A percentile compares a stretch with the other conserved stretches of the same genome.
phyloP scores from a whole-genome alignment of 257 asterid genomes.

The Plectranthus barbatus region DNA sequence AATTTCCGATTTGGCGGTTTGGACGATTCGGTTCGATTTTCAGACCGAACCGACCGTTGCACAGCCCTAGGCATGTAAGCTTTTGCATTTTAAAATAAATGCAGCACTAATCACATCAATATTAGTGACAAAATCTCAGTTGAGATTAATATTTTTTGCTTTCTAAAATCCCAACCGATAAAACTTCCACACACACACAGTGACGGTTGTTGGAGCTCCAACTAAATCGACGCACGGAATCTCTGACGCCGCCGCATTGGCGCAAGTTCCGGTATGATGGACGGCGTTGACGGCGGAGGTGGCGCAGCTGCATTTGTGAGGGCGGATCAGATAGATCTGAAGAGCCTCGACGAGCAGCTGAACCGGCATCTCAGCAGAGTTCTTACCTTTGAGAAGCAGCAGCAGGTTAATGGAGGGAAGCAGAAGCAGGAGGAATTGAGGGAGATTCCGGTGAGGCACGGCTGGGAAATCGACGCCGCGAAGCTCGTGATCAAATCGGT shows the following conservation, averaged over 20 bases:
- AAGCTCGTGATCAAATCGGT: conserved; percentile 56
- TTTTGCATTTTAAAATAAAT: conserved; percentile 7
- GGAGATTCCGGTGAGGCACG: conserved; percentile 49
- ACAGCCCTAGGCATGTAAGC: too few species aligned
- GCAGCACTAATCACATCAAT: conserved; percentile 8
- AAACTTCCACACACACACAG: conserved; percentile 20
- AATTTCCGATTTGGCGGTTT: too few species aligned
- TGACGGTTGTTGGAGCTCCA: conserved; percentile 8
- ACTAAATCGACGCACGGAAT: background rate
- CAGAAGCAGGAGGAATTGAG: conserved; percentile 19
- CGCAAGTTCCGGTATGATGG: conserved; percentile 19
- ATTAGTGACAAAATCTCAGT: background rate
- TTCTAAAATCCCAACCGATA: conserved; percentile 22
- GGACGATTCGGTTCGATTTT: too few species aligned
- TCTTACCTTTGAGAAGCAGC: conserved; percentile 48
- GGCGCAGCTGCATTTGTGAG: conserved; percentile 37
- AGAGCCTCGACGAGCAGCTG: conserved; percentile 63
- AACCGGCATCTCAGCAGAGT: conserved; percentile 54
- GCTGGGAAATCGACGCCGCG: conserved; percentile 73
- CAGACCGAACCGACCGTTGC: too few species aligned
- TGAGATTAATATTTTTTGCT: background rate
- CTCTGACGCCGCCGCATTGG: conserved; percentile 2
- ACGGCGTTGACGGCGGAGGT: conserved; percentile 15
- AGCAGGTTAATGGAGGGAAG: conserved; percentile 13
- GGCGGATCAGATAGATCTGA: conserved; percentile 82